Conservation (phyloP, 148 eudicot species). For the Silene conica region DNA sequence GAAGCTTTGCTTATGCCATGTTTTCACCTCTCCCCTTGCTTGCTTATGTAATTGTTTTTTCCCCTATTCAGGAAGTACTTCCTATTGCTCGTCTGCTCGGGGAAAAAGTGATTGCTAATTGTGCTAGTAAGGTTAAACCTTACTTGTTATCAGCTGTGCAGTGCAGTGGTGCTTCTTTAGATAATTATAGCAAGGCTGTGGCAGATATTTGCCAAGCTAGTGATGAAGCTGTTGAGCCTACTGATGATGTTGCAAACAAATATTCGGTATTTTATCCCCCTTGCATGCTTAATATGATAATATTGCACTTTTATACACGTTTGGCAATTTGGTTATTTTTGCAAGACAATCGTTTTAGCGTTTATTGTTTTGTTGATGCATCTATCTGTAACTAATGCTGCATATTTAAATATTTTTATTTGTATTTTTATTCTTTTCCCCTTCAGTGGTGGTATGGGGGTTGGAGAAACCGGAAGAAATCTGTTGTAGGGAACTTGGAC, state of each 20-base stretch:
- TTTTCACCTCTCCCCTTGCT: background rate
- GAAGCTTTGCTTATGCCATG: background rate
- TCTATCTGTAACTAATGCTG: background rate
- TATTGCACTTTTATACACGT: background rate
- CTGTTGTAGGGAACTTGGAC: background rate
- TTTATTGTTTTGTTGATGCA: background rate
- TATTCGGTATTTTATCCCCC: conserved; percentile 37
- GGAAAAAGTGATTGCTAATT: conserved; percentile 54
- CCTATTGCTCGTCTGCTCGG: conserved; percentile 65
- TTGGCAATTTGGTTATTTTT: conserved; percentile 34
- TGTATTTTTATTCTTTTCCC: background rate
- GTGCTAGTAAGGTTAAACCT: conserved; percentile 62
- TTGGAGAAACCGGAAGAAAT: background rate
- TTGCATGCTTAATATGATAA: background rate
- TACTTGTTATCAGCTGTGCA: conserved; percentile 48
- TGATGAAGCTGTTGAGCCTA: conserved; percentile 26
- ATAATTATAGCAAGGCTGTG: conserved; percentile 56
- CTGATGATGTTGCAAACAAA: conserved; percentile 34
- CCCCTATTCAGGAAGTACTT: conserved; percentile 38
- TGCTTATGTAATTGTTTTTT: conserved; percentile 2
- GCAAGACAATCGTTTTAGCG: background rate
- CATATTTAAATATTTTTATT: background rate
- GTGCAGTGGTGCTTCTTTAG: conserved; percentile 37
- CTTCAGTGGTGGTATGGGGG: background rate
- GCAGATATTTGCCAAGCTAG: conserved; percentile 37